phyloP scores from a whole-genome alignment of 78 protist species.

The Guillardia theta region DNA sequence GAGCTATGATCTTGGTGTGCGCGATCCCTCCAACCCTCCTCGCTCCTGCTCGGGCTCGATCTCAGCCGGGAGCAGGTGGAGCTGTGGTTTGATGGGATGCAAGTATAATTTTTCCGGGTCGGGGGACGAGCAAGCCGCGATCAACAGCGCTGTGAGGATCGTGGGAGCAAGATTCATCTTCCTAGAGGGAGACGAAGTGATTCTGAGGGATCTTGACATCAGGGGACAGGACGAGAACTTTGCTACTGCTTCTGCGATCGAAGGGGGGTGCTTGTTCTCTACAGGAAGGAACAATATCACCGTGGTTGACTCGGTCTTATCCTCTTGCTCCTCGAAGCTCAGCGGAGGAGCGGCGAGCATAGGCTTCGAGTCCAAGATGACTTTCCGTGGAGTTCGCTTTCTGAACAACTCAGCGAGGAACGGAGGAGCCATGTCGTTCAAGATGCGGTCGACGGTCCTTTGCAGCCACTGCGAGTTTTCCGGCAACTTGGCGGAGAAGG shows the following conservation, averaged over 20 bases:
- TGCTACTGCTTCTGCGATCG: background rate
- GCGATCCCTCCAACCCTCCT: background rate
- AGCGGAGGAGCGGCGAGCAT: background rate
- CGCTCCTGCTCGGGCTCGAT: background rate
- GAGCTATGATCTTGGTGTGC: background rate
- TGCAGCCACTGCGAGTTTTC: background rate
- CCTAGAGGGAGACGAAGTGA: background rate
- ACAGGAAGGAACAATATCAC: background rate
- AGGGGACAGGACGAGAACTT: background rate
- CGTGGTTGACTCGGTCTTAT: background rate
- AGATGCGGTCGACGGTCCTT: background rate
- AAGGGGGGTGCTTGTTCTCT: background rate
- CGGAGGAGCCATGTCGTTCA: background rate
- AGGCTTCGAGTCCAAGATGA: background rate
- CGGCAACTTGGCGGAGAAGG: background rate
- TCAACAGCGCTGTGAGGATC: background rate
- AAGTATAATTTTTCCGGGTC: background rate
- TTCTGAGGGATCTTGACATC: background rate
- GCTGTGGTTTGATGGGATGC: background rate
- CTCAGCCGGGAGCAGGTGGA: background rate
- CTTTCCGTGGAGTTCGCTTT: background rate
- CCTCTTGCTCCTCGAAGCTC: background rate
- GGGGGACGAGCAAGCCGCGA: background rate
- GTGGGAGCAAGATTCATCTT: background rate
- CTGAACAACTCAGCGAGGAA: background rate